These are phyloP conservation scores for Odontarrhena argentea DNA, from an alignment of 345 rosid species.

Conservation along the genomic window DNA sequence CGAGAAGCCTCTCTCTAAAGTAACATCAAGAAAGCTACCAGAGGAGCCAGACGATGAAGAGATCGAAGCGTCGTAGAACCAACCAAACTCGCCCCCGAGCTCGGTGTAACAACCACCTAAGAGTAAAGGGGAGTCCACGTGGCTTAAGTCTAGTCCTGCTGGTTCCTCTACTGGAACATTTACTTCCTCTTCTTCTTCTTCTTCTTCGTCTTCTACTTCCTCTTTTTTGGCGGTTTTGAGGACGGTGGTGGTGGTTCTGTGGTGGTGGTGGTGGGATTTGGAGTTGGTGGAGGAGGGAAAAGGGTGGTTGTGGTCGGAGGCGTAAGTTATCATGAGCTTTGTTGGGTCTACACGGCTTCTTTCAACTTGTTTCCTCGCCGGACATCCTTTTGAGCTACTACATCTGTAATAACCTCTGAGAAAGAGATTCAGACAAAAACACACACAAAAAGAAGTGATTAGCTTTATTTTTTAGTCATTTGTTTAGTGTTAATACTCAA, in stretches of 20 bases:
- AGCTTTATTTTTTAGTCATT: not conserved
- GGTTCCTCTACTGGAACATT: constrained; percentile 18
- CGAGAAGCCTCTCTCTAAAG: constrained; percentile 39
- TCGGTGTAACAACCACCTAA: constrained; percentile 43
- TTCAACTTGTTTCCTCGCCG: constrained; percentile 81
- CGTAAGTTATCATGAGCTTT: constrained; percentile 60
- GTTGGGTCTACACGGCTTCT: constrained; percentile 72
- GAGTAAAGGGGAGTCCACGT: constrained; percentile 45
- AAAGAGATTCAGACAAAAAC: not conserved
- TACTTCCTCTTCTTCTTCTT: constrained; percentile 34
- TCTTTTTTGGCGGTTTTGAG: constrained; percentile 40
- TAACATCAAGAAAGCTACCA: constrained; percentile 37
- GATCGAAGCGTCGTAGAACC: constrained; percentile 60
- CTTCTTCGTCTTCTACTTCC: not conserved
- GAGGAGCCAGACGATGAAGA: constrained; percentile 42
- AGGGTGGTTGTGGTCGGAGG: constrained; percentile 73
- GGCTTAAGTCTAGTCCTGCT: constrained; percentile 37
- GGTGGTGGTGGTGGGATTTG: constrained; percentile 51
- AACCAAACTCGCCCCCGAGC: constrained; percentile 48
- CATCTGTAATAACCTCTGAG: constrained; percentile 81
- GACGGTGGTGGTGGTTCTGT: constrained; percentile 33
- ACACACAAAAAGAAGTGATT: not conserved
- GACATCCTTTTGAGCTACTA: constrained; percentile 80
- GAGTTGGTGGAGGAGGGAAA: constrained; percentile 46
- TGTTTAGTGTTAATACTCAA: no score